Evolutionary conservation across 2,329 filamentous ascomycete genomes (phyloP).

Genomic region (Cercospora berteroae): DNA sequence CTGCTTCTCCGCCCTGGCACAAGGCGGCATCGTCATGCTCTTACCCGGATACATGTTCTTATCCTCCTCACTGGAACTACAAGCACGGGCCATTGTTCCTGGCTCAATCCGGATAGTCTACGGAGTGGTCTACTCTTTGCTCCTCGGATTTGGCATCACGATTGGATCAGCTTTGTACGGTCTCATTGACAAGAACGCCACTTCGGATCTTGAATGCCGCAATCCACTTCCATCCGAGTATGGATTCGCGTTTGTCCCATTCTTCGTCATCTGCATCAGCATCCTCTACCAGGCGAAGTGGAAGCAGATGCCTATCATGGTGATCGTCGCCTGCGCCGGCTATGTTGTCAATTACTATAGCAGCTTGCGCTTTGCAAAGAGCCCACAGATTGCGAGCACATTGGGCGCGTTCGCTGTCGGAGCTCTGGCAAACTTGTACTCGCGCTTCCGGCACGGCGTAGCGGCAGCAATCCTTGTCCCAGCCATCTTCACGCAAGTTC

Average conservation of each 20-base stretch:
- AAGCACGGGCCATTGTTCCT: constrained; percentile 48
- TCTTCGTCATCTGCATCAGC: constrained; percentile 70
- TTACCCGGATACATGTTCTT: constrained; percentile 49
- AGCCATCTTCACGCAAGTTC: constrained; percentile 64
- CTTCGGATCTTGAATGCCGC: constrained; percentile 43
- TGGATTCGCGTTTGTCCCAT: constrained; percentile 68
- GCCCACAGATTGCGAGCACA: constrained; percentile 72
- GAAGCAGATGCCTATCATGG: constrained; percentile 73
- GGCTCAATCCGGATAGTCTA: constrained; percentile 53
- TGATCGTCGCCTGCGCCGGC: constrained; percentile 68
- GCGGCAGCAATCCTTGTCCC: constrained; percentile 82
- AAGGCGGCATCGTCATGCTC: constrained; percentile 50
- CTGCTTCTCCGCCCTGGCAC: constrained; percentile 51
- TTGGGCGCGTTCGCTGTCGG: constrained; percentile 74
- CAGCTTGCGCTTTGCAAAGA: constrained; percentile 62
- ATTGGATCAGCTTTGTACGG: constrained; percentile 51
- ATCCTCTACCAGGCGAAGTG: constrained; percentile 79
- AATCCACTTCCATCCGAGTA: constrained; percentile 53
- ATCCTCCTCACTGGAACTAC: constrained; percentile 48
- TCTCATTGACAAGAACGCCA: constrained; percentile 47
- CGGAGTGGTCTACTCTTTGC: constrained; percentile 53
- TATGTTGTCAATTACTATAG: constrained; percentile 75
- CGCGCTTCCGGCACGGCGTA: constrained; percentile 70
- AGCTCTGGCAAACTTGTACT: constrained; percentile 74
- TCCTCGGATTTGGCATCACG: constrained; percentile 53